phyloP scores from a whole-genome alignment of 345 rosid genomes.

The Populus deltoides region DNA sequence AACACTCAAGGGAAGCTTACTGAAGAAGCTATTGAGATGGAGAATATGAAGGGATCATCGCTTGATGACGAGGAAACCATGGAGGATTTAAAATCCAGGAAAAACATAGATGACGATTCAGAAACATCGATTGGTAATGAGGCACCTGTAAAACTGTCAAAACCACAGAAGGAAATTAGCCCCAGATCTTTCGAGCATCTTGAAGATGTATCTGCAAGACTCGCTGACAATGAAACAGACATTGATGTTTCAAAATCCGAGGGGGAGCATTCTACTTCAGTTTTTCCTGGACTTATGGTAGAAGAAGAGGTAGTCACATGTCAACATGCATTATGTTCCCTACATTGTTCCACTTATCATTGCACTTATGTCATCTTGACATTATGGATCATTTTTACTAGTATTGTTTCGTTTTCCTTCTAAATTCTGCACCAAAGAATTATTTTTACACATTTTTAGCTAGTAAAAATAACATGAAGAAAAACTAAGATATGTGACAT shows the following conservation, averaged over 20 bases:
- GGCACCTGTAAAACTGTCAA: conserved; percentile 6
- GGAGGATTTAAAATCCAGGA: conserved; percentile 11
- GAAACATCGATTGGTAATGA: background rate
- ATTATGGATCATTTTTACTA: background rate
- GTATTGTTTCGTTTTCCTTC: too few relatives aligned
- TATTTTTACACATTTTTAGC: background rate
- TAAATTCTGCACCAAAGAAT: background rate
- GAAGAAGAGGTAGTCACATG: conserved; percentile 21
- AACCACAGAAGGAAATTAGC: background rate
- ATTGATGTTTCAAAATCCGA: conserved; percentile 8
- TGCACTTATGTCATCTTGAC: background rate
- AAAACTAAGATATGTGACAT: conserved; percentile 16
- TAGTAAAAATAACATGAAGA: background rate
- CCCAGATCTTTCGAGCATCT: background rate
- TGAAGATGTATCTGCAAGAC: conserved; percentile 2
- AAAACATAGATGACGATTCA: conserved; percentile 12
- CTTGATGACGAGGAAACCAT: background rate
- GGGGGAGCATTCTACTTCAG: conserved; percentile 7
- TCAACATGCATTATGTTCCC: background rate
- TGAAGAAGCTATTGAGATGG: background rate
- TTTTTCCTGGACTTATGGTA: background rate
- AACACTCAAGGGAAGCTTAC: background rate
- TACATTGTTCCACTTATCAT: background rate
- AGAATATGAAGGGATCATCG: background rate
- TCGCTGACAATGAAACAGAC: conserved; percentile 1